Base-by-base conservation (phyloP, 352 stramenopile genomes). In the Pythium utonaiense region DNA sequence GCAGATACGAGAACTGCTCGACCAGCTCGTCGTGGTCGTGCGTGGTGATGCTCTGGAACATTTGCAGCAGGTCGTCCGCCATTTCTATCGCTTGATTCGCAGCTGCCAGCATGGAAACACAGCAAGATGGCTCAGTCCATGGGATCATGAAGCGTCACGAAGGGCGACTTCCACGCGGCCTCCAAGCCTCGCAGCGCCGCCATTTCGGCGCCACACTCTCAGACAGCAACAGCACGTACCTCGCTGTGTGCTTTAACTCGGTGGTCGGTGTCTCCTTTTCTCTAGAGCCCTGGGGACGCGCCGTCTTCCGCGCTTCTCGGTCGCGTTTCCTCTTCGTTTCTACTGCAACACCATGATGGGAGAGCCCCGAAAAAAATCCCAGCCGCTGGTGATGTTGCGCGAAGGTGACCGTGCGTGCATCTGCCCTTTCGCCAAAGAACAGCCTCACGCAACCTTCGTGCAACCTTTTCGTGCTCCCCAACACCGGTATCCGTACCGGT, bases 1-100 rank as follows among this genome's bases (percentile, higher is more conserved):
- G 59, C 31, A 95, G 61, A 53, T 86, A 73, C 21, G 82, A 79
- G 65, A 95, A 95, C 58, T 95, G 86, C 44, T 91, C 80, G 24
- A 95, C 75, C 6, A 95, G 68, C 67, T 91, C 83, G 40, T 95
- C 86, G 57, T 91, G 83, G 62, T 95, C 86, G 38, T 69, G 80
- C 24, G 86, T 95, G 22, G 83, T 93, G 69, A 95, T 95, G 69
- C 81, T 93, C 66, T 91, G 81, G 66, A 95, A 93, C 77, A 92
- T 89, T 57, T 88, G 84, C 67, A 95, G 70, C 30, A 95, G 59
- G 50, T 95, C 83, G 65, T 94, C 84, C 52, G 78, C 78, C 81
- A 91, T 91, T 28, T 57, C 66, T 48, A 19, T 47, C 24, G 28
- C 9, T 48, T n/a, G n/a, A n/a, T n/a, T n/a, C n/a, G n/a, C n/a